Evolutionary conservation across 768 basidiomycete species (phyloP).

Genomic region (Calocybe cyanea): DNA sequence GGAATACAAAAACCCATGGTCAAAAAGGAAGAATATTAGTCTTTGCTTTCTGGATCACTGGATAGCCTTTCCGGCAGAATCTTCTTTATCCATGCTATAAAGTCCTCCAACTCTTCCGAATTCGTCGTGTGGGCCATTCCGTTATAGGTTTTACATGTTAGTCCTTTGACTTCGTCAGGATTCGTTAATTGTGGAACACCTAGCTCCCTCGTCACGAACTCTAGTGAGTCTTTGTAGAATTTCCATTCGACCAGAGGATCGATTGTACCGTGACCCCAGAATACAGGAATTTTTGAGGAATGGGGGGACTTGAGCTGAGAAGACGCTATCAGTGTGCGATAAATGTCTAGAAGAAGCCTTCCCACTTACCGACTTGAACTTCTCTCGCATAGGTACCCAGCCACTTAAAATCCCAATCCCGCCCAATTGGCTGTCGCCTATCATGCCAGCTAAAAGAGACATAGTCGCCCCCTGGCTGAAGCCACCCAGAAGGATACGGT

Average conservation of each 20-base stretch:
- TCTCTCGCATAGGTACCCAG: slow-evolving; percentile 68
- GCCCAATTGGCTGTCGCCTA: slow-evolving; percentile 60
- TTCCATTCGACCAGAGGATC: slow-evolving; percentile 70
- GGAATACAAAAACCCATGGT: not conserved
- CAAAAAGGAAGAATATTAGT: not conserved
- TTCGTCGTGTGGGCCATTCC: slow-evolving; percentile 66
- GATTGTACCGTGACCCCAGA: slow-evolving; percentile 80
- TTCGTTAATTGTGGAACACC: slow-evolving; percentile 43
- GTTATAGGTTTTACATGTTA: slow-evolving; percentile 65
- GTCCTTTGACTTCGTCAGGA: slow-evolving; percentile 43
- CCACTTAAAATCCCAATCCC: slow-evolving; percentile 74
- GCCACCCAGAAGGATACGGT: slow-evolving; percentile 80
- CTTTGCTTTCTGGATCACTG: slow-evolving; percentile 1
- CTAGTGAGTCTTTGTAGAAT: slow-evolving; percentile 50
- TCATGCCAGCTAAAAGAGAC: slow-evolving; percentile 72
- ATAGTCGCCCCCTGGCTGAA: slow-evolving; percentile 87
- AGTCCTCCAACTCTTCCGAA: slow-evolving; percentile 62
- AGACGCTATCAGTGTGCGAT: slow-evolving; percentile 5
- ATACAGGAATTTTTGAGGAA: slow-evolving; percentile 65
- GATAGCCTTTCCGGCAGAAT: slow-evolving; percentile 35
- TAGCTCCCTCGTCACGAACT: slow-evolving; percentile 51
- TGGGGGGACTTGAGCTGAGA: slow-evolving; percentile 57
- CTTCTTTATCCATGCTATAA: slow-evolving; percentile 67
- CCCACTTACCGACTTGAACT: slow-evolving; percentile 57
- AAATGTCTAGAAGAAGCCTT: not conserved